These are phyloP conservation scores for Rhizophagus clarus DNA, from an alignment of 192 early-diverging fungal species.

Conservation along the genomic window DNA sequence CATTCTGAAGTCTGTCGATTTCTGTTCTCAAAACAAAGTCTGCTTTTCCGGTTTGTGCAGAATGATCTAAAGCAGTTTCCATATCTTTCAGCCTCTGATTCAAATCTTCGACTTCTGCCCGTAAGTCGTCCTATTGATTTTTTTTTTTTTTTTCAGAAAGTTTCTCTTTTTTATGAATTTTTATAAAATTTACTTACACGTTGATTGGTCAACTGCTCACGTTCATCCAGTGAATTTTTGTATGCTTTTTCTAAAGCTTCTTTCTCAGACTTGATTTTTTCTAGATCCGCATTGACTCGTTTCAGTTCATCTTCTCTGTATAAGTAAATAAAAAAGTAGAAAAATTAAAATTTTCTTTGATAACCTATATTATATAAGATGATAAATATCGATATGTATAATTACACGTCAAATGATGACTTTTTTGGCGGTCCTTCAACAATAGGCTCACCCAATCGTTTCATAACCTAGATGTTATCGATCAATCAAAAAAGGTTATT, in stretches of 20 bases:
- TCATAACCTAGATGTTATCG: constrained; percentile 28
- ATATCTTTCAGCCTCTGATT: constrained; percentile 75
- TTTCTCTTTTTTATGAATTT: background rate
- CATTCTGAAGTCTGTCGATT: constrained; percentile 82
- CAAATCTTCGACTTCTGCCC: constrained; percentile 71
- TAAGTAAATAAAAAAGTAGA: background rate
- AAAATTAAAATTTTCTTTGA: background rate
- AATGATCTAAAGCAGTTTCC: constrained; percentile 70
- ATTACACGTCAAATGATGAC: background rate
- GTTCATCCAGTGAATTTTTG: constrained; percentile 49
- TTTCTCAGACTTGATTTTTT: constrained; percentile 57
- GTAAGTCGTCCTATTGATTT: constrained; percentile 68
- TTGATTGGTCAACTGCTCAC: constrained; percentile 48
- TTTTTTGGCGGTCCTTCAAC: background rate
- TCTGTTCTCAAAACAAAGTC: constrained; percentile 87
- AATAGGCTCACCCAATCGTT: background rate
- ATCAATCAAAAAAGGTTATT: constrained; percentile 1
- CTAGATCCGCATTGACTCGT: constrained; percentile 38
- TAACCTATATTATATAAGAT: constrained; percentile 29
- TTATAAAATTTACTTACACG: constrained; percentile 36
- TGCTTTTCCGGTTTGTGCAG: constrained; percentile 73
- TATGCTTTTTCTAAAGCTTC: constrained; percentile 60
- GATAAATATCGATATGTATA: background rate
- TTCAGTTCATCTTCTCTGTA: background rate
- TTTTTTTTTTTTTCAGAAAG: background rate